Base-by-base conservation (phyloP, 305 asterid genomes). In the Striga hermonthica region DNA sequence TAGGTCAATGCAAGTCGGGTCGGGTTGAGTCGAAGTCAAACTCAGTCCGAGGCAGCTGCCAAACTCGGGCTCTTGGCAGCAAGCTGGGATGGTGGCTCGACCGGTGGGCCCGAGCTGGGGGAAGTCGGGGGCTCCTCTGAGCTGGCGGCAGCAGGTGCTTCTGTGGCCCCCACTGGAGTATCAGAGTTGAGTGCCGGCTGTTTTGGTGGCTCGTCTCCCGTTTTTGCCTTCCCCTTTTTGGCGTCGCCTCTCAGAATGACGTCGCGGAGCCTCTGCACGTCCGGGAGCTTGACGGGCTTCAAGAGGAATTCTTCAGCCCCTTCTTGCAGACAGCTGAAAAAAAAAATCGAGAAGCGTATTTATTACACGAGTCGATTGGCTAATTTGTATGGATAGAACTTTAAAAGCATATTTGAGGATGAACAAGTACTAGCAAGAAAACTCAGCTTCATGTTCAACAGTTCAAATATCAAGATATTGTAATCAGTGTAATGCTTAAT, bases 241-340 rank as follows among this genome's bases (percentile, higher is more conserved):
- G 77, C 85, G 0, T 70, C 83, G 1, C 84, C 90, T 22, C 68
- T 79, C 65, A 84, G 62, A 4, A 87, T 67, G 67, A 78, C 68
- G 12, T 87, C 85, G 57, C 76, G 76, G 37, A 92, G 68, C 39
- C 96, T 88, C 77, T 83, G 76, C 5, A 92, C 98, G 43, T 92
- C 98, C 0, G 95, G 64, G 39, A 92, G 84, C 84, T 87, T 81
- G 4, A 92, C 90, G 0, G 98, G 98, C 86, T 92, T 92, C 45
- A 87, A 79, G 1, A 92, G 91, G 74, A 82, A 92, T 48, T 87
- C 97, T 47, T 89, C 82, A 0, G 98, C 98, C 43, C 98, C 98
- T 75, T 84, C 98, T 66, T 92, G 96, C 62, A 92, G 66, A 66
- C 98, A 92, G 66, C 98, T 88, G 47, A 41, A 14, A 5, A 4